Percentiles rank a stretch among this genome's conserved stretches.
phyloP scores from a whole-genome alignment of 176 grass and related monocot genomes.

The Cenchrus fungigraminus region DNA sequence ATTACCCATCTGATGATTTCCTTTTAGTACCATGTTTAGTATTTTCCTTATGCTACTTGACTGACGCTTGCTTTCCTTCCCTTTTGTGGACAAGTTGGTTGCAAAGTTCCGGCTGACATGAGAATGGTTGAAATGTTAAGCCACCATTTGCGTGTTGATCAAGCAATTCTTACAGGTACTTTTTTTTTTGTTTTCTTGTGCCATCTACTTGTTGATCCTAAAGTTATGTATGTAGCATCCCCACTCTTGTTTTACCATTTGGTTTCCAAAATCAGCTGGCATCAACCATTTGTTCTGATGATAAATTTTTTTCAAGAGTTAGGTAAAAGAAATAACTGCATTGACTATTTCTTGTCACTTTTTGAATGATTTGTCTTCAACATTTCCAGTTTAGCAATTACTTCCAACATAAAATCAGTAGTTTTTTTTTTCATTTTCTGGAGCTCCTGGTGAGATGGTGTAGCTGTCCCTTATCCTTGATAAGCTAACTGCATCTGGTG shows the following conservation, averaged over 20 bases:
- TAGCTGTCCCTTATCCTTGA: constrained; percentile 14
- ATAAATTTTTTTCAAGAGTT: neutral
- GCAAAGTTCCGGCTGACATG: constrained; percentile 96
- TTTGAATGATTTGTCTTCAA: neutral
- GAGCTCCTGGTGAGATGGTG: neutral
- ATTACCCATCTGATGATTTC: constrained; percentile 28
- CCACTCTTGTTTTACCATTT: neutral
- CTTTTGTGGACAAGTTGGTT: constrained; percentile 69
- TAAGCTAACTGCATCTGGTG: constrained; percentile 11
- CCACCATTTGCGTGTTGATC: constrained; percentile 96
- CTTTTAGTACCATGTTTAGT: constrained; percentile 21
- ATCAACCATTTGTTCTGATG: constrained; percentile 21
- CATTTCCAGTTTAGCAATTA: constrained; percentile 15
- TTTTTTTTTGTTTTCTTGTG: constrained; percentile 23
- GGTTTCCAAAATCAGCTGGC: neutral
- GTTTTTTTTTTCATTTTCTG: neutral
- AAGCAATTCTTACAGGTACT: constrained; percentile 98
- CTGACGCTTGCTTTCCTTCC: constrained; percentile 1
- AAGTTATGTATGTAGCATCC: neutral
- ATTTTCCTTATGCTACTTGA: constrained; percentile 35
- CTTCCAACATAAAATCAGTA: neutral
- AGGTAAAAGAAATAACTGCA: neutral
- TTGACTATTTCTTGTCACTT: neutral
- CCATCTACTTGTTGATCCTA: constrained; percentile 16
- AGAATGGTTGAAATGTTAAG: constrained; percentile 98